Evolutionary conservation across 1,139 yeast genomes (phyloP).

Genomic region (Nakaseomyces uthaithaninus): DNA sequence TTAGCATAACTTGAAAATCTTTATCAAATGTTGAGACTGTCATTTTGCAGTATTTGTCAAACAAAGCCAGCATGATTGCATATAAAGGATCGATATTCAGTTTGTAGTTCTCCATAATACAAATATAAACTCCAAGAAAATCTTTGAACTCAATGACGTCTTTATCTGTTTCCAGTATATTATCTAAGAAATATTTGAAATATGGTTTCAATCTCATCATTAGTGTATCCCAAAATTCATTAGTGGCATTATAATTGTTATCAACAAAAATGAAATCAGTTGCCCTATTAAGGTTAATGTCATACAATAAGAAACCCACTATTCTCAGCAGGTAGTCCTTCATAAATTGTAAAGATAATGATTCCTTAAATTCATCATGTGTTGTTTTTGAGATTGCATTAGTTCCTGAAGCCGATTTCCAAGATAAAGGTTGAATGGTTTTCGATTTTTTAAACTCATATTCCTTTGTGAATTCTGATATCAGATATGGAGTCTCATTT

Average conservation of each 20-base stretch:
- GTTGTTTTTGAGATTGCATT: slow-evolving; percentile 13
- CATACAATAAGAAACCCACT: slow-evolving; percentile 71
- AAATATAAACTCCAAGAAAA: slow-evolving; percentile 62
- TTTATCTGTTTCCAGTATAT: slow-evolving; percentile 31
- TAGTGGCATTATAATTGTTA: slow-evolving; percentile 47
- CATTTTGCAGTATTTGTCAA: slow-evolving; percentile 52
- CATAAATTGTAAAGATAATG: slow-evolving; percentile 32
- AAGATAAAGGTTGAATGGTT: slow-evolving; percentile 54
- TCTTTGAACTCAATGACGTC: slow-evolving; percentile 44
- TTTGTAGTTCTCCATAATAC: slow-evolving; percentile 66
- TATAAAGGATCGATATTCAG: slow-evolving; percentile 56
- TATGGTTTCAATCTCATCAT: slow-evolving; percentile 51
- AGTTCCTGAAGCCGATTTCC: slow-evolving; percentile 29
- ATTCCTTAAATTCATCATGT: slow-evolving; percentile 23
- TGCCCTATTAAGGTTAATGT: slow-evolving; percentile 52
- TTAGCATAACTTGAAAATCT: slow-evolving; percentile 55
- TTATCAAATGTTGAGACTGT: slow-evolving; percentile 49
- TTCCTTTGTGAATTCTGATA: slow-evolving; percentile 61
- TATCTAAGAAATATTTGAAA: slow-evolving; percentile 34
- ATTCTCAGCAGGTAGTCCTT: slow-evolving; percentile 54
- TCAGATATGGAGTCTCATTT: slow-evolving; percentile 53
- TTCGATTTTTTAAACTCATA: slow-evolving; percentile 65
- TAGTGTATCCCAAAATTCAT: slow-evolving; percentile 73
- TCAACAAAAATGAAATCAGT: slow-evolving; percentile 51
- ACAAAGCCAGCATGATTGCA: slow-evolving; percentile 50